Conservation (phyloP, 257 asterid species). For the Pogostemon cablin region DNA sequence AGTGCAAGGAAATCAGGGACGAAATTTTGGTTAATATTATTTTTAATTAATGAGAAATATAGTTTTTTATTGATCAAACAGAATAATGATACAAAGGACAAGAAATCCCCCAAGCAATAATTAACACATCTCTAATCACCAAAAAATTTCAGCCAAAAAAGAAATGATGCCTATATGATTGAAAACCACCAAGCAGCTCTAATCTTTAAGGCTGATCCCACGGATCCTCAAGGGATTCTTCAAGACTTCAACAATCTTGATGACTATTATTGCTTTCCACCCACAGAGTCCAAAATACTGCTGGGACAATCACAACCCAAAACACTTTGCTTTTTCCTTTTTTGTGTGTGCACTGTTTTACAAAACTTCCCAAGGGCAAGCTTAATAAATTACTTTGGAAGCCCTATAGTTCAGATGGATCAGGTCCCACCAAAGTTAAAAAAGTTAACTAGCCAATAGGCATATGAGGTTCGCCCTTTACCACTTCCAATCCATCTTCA, state of each 20-base stretch:
- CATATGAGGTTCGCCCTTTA: constrained; percentile 5
- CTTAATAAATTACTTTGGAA: no score
- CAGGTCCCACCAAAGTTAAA: neutral
- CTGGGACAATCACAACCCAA: no score
- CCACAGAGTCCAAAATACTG: no score
- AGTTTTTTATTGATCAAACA: no score
- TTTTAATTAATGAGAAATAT: neutral
- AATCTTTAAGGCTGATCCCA: no score
- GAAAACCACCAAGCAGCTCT: neutral
- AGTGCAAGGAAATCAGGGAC: constrained; percentile 2
- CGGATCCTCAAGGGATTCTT: no score
- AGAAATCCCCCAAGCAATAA: neutral
- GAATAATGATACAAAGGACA: neutral
- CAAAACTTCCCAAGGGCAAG: no score
- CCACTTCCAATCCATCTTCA: constrained; percentile 15
- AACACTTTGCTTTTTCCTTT: no score
- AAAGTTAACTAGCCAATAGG: neutral
- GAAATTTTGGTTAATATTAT: neutral
- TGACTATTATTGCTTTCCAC: no score
- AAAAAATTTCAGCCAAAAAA: neutral
- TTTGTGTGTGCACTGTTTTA: no score
- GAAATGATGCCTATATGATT: neutral
- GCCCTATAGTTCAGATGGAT: no score
- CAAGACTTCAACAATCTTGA: no score
- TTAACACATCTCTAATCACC: neutral